Evolutionary conservation across 352 stramenopile species (phyloP).

Genomic region (Pythium volutum): DNA sequence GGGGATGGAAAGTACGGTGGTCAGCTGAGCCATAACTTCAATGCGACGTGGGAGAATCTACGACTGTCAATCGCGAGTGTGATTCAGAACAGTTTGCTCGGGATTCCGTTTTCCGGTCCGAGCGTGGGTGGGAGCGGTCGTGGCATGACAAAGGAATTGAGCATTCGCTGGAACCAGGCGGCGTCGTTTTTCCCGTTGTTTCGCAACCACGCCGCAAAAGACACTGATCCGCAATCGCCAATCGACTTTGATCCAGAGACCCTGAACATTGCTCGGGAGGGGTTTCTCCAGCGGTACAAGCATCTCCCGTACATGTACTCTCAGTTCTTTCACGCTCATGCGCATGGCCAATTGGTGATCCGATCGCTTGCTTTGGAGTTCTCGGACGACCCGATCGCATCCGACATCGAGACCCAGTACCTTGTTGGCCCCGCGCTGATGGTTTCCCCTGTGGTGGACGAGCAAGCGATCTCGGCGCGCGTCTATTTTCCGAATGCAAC

Average conservation of each 20-base stretch:
- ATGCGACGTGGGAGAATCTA: constrained; percentile 78
- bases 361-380: constrained; percentile 68
- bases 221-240: constrained; percentile 40
- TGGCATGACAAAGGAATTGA: constrained; percentile 60
- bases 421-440: constrained; percentile 69
- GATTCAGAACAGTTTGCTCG: constrained; percentile 77
- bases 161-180: constrained; percentile 81
- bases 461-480: constrained; percentile 47
- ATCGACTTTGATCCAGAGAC: constrained; percentile 67
- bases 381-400: constrained; percentile 35
- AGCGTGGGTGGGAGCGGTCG: constrained; percentile 59
- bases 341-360: constrained; percentile 41
- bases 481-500: constrained; percentile 69
- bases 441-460: constrained; percentile 70
- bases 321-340: constrained; percentile 61
- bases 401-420: constrained; percentile 65
- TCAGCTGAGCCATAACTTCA: constrained; percentile 54
- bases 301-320: constrained; percentile 88
- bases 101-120: constrained; percentile 61
- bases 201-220: constrained; percentile 59
- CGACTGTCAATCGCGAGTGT: constrained; percentile 65
- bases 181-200: constrained; percentile 77
- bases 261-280: constrained; percentile 60
- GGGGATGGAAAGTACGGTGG: constrained; percentile 57
- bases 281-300: constrained; percentile 58